Conservation (phyloP, 2,329 filamentous ascomycete genomes). For the Beauveria rudraprayagi region DNA sequence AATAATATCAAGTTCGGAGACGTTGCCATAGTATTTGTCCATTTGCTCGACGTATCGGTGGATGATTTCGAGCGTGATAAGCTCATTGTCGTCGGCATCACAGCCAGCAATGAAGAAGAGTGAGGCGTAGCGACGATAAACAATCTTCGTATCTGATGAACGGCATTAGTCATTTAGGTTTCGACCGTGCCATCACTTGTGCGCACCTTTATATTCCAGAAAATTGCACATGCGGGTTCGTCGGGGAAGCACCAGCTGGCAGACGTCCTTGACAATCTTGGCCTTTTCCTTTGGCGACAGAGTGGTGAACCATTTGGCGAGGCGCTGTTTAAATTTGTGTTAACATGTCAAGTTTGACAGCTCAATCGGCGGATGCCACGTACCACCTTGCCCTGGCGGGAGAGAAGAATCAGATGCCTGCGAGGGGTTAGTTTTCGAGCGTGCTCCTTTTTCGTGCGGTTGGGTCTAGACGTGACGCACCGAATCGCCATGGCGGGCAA, state of each 20-base stretch:
- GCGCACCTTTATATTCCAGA: constrained; percentile 90
- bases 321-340: constrained; percentile 53
- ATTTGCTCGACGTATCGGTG: constrained; percentile 99
- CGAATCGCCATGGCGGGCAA: constrained; percentile 35
- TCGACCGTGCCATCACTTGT: background rate
- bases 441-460: constrained; percentile 2
- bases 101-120: constrained; percentile 99
- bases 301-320: constrained; percentile 99
- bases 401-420: constrained; percentile 96
- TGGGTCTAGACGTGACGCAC: constrained; percentile 23
- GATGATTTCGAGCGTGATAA: constrained; percentile 97
- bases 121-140: constrained; percentile 96
- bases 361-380: constrained; percentile 29
- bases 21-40: constrained; percentile 99
- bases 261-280: constrained; percentile 99
- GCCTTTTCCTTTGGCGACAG: constrained; percentile 97
- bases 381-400: constrained; percentile 98
- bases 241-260: constrained; percentile 89
- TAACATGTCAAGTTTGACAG: constrained; percentile 8
- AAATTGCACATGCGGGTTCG: constrained; percentile 99
- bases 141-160: constrained; percentile 82
- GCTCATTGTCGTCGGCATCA: constrained; percentile 93
- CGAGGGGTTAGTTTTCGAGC: constrained; percentile 11
- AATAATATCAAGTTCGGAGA: constrained; percentile 98
- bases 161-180: background rate